Evolutionary conservation across 2,329 filamentous ascomycete species (phyloP).

Genomic region (Pestalotiopsis fici): DNA sequence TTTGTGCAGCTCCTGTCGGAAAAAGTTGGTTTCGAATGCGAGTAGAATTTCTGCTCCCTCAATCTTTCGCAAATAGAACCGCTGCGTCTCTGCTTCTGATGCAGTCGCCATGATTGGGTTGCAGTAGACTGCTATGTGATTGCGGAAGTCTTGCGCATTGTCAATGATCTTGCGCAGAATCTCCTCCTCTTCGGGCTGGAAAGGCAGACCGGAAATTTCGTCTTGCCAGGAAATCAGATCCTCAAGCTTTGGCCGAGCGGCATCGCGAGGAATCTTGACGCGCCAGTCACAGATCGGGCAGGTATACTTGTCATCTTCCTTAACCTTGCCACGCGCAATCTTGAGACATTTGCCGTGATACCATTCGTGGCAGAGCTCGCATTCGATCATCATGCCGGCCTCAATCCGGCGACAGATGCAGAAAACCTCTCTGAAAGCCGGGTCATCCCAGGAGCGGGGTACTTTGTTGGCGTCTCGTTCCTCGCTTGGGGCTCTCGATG

Average conservation of each 20-base stretch:
- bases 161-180: slow-evolving; percentile 84
- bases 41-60: slow-evolving; percentile 94
- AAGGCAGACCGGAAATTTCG: slow-evolving; percentile 78
- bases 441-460: slow-evolving; percentile 60
- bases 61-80: slow-evolving; percentile 95
- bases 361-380: slow-evolving; percentile 97
- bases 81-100: slow-evolving; percentile 84
- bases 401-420: slow-evolving; percentile 94
- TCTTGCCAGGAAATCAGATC: slow-evolving; percentile 83
- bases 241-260: slow-evolving; percentile 91
- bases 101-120: slow-evolving; percentile 79
- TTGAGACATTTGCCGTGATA: slow-evolving; percentile 98
- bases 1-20: slow-evolving; percentile 92
- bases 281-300: slow-evolving; percentile 98
- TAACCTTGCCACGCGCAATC: slow-evolving; percentile 95
- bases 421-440: slow-evolving; percentile 77
- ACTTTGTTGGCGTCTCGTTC: slow-evolving; percentile 46
- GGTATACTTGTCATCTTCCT: slow-evolving; percentile 97
- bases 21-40: slow-evolving; percentile 94
- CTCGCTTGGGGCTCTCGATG: slow-evolving; percentile 76
- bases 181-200: slow-evolving; percentile 94
- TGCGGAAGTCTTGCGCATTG: slow-evolving; percentile 80
- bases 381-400: slow-evolving; percentile 99
- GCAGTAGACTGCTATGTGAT: slow-evolving; percentile 78
- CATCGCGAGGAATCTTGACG: slow-evolving; percentile 94